Evolutionary conservation across 2,329 filamentous ascomycete genomes (phyloP), one percentile per base, ranked within the genome.

Genomic region (Venturia aucupariae): DNA sequence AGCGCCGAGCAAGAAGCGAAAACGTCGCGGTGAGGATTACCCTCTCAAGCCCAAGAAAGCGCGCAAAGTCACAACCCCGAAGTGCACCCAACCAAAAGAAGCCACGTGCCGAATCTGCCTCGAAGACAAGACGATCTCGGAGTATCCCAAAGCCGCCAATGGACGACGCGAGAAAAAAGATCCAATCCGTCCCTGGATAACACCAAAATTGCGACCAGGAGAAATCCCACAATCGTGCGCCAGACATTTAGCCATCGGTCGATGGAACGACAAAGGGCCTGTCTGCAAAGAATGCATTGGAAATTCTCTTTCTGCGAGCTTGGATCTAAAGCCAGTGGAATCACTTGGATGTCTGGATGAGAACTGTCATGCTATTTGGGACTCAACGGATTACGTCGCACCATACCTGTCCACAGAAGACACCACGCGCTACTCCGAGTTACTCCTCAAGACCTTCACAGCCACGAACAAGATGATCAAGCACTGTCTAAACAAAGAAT

Each of bases 271-370:
- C 39, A 1, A 30, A 38, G 63, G 63, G 8, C n/a, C 63, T 22
- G 55, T 64, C 35, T 64, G 63, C 63, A 54, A 55, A 15, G 41
- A 32, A 13, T 64, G 63, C 63, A 64, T 64, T 60, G 63, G 35
- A 22, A 41, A 54, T 27, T 44, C 54, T 3, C 17, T 64, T 4
- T 22, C 38, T 11, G 63, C 54, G 4, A 60, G 57, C 42, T 41
- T 64, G 17, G 55, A 61, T 35, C 30, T 60, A 10, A 60, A 61
- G 19, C 51, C 41, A 15, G 35, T 38, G 11, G 54, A 64, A 41
- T 38, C 5, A 1, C 24, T 61, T 51, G 63, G 63, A 24, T 64
- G 63, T 48, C 57, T 46, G 19, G 63, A 64, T 24, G 61, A 63
- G n/a, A 57, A 63, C 22, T 64, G 63, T 46, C 22, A 61, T 44